Evolutionary conservation across 2,329 filamentous ascomycete species (phyloP).

Genomic region (Elsinoe batatas): DNA sequence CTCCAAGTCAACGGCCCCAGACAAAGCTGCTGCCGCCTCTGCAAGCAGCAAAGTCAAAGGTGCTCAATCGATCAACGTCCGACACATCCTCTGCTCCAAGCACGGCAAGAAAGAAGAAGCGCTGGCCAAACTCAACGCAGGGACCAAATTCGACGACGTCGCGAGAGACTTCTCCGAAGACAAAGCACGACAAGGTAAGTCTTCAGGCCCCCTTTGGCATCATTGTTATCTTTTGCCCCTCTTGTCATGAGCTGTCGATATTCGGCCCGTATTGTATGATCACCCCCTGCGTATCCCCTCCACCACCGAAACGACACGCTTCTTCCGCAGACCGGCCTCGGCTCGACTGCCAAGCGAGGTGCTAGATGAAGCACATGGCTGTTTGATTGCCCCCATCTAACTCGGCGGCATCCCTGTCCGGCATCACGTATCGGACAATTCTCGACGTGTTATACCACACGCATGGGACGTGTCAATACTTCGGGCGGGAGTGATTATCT

Average conservation of each 20-base stretch:
- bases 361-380: neutral
- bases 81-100: constrained; percentile 70
- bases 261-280: neutral
- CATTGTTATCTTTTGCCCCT: neutral
- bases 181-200: constrained; percentile 54
- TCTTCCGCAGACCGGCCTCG: neutral
- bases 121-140: constrained; percentile 54
- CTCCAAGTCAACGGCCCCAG: constrained; percentile 20
- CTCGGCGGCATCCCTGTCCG: neutral
- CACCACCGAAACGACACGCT: neutral
- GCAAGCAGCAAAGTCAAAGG: constrained; percentile 28
- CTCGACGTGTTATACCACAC: neutral
- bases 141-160: constrained; percentile 65
- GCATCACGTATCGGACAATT: neutral
- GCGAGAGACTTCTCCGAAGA: constrained; percentile 65
- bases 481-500: neutral
- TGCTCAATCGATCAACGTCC: constrained; percentile 60
- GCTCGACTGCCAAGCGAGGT: neutral
- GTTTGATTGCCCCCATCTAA: constrained; percentile 5
- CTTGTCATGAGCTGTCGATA: neutral
- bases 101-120: constrained; percentile 70
- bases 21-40: constrained; percentile 14
- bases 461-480: neutral
- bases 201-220: neutral
- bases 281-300: neutral